Evolutionary conservation across 352 stramenopile genomes (phyloP).

Genomic region (Globisporangium nunn): DNA sequence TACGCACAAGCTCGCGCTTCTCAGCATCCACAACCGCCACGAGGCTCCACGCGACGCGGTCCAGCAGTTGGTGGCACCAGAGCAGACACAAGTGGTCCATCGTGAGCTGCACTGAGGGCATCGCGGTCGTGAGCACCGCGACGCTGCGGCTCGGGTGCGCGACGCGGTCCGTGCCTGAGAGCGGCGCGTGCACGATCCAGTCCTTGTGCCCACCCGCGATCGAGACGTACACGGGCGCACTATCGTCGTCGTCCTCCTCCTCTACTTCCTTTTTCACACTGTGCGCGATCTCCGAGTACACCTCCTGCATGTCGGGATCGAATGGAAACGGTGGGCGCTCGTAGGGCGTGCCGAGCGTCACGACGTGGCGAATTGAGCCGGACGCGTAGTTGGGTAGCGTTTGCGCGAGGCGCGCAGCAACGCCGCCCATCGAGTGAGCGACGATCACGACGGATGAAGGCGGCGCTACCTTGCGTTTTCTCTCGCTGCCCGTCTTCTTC

Average conservation of each 20-base stretch:
- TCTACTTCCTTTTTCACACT: constrained; percentile 5
- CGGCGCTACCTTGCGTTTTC: constrained; percentile 5
- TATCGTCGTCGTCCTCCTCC: constrained; percentile 1
- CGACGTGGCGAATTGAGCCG: constrained; percentile 67
- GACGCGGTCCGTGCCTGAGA: constrained; percentile 30
- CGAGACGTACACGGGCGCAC: constrained; percentile 51
- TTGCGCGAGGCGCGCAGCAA: constrained; percentile 58
- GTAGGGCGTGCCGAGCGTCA: constrained; percentile 67
- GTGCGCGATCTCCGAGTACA: constrained; percentile 47
- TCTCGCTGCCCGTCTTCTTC: constrained; percentile 3
- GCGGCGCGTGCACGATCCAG: constrained; percentile 53
- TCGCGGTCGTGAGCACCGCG: constrained; percentile 41
- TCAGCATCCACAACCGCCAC: constrained; percentile 48
- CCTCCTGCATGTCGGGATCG: constrained; percentile 48
- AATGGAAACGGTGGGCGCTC: constrained; percentile 47
- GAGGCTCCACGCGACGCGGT: constrained; percentile 53
- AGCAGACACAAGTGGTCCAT: constrained; percentile 81
- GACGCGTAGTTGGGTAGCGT: constrained; percentile 69
- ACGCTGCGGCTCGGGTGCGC: constrained; percentile 24
- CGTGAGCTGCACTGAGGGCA: constrained; percentile 51
- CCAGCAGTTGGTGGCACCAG: constrained; percentile 81
- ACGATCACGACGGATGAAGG: constrained; percentile 67
- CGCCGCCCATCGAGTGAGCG: constrained; percentile 81
- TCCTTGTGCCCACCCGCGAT: constrained; percentile 81
- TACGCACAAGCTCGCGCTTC: constrained; percentile 33